phyloP scores from a whole-genome alignment of 352 stramenopile species.

The Pythium guiyangense region DNA sequence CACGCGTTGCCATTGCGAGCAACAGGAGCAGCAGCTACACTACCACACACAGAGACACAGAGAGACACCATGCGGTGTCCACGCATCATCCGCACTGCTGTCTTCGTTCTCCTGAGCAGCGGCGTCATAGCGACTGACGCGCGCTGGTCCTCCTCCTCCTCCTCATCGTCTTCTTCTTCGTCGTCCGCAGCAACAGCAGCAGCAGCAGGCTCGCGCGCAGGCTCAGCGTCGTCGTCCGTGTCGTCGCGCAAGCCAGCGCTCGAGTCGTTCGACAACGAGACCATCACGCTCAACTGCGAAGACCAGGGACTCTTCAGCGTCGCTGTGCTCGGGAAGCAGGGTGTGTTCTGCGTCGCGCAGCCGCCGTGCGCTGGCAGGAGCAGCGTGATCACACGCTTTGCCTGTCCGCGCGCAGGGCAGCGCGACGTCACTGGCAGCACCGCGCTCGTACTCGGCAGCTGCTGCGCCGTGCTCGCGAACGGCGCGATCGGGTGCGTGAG shows the following conservation, averaged over 20 bases:
- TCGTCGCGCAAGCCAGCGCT: neutral
- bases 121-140: no score
- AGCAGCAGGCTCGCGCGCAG: no score
- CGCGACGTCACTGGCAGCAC: constrained; percentile 3
- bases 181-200: no score
- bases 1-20: no score
- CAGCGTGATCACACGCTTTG: constrained; percentile 8
- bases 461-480: constrained; percentile 29
- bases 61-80: no score
- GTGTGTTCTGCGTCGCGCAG: constrained; percentile 36
- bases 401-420: constrained; percentile 27
- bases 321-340: constrained; percentile 23
- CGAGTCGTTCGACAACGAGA: constrained; percentile 1
- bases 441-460: constrained; percentile 27
- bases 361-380: constrained; percentile 24
- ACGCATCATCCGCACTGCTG: no score
- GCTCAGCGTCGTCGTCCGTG: neutral
- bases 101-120: no score
- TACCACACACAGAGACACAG: no score
- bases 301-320: constrained; percentile 17
- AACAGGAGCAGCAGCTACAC: no score
- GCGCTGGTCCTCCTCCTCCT: no score
- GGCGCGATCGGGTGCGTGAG: constrained; percentile 32
- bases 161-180: no score
- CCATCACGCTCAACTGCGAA: constrained; percentile 6